A percentile compares a stretch with the other conserved stretches of the same genome.
Evolutionary conservation across 2,329 filamentous ascomycete genomes (phyloP).

Genomic region (Penicillium hordei): DNA sequence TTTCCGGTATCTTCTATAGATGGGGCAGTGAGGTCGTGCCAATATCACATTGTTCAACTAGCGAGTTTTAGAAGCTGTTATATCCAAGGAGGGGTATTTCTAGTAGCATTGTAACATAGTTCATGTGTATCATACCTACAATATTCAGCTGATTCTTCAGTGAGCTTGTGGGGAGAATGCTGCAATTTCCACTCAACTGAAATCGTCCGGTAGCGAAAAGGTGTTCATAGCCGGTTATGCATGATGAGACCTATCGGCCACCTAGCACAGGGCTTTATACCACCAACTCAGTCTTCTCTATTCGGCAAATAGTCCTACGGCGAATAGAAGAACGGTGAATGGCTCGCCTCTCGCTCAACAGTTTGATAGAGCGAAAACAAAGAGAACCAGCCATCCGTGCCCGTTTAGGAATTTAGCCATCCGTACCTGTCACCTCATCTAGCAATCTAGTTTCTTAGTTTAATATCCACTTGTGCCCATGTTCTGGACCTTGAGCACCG

Average conservation of each 20-base stretch:
- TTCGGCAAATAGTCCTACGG: constrained; percentile 46
- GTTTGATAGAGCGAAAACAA: neutral
- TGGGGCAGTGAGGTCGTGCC: too few relatives aligned
- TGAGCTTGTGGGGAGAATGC: neutral
- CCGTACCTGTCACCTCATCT: neutral
- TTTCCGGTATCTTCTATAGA: constrained; percentile 17
- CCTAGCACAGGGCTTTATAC: neutral
- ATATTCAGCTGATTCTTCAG: neutral
- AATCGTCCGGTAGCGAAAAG: neutral
- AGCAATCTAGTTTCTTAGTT: neutral
- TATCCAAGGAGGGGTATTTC: too few relatives aligned
- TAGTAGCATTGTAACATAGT: neutral
- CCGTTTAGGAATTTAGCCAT: neutral
- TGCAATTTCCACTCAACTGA: neutral
- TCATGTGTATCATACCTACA: neutral
- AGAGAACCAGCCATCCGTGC: neutral
- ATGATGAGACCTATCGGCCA: constrained; percentile 4
- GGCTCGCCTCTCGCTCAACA: constrained; percentile 57
- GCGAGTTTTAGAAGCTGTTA: neutral
- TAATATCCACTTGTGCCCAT: neutral
- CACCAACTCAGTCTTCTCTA: neutral
- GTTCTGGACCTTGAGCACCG: neutral
- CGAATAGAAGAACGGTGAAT: constrained; percentile 81
- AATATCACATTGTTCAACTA: neutral
- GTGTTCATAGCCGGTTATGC: neutral